Evolutionary conservation across 257 asterid species (phyloP).

Genomic region (Linderniella brevidens): DNA sequence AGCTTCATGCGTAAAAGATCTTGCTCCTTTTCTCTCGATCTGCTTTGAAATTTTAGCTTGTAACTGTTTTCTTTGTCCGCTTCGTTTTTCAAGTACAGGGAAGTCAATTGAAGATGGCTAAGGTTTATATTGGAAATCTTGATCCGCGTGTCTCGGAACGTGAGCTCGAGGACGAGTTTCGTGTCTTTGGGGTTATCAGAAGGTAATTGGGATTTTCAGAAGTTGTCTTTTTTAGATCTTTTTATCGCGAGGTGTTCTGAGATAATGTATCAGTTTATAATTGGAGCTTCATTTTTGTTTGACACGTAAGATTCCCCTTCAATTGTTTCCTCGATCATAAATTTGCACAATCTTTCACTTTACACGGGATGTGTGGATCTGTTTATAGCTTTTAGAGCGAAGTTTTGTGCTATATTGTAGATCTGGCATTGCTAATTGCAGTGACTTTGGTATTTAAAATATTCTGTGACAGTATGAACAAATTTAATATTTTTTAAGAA

Average conservation of each 20-base stretch:
- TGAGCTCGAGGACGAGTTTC: conserved; percentile 4
- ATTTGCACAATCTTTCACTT: neutral
- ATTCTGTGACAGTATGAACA: neutral
- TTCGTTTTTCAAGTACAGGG: neutral
- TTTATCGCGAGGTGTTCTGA: too few relatives aligned
- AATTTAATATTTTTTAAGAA: too few relatives aligned
- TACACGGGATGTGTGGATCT: too few relatives aligned
- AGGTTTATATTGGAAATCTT: conserved; percentile 1
- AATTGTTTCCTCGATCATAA: too few relatives aligned
- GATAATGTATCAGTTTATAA: too few relatives aligned
- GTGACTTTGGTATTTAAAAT: neutral
- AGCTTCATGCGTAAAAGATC: too few relatives aligned
- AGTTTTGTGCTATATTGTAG: neutral
- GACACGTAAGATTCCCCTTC: too few relatives aligned
- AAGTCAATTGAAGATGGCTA: neutral
- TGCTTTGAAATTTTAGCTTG: too few relatives aligned
- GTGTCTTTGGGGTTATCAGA: conserved; percentile 4
- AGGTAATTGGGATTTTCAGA: neutral
- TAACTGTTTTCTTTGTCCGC: too few relatives aligned
- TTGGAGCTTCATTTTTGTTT: too few relatives aligned
- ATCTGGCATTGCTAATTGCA: neutral
- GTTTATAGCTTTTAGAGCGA: too few relatives aligned
- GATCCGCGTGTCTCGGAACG: conserved; percentile 4
- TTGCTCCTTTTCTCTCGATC: too few relatives aligned
- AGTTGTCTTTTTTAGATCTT: neutral